These are phyloP conservation scores for Durotheca rogersii DNA, from an alignment of 495 filamentous ascomycete species.

Conservation along the genomic window DNA sequence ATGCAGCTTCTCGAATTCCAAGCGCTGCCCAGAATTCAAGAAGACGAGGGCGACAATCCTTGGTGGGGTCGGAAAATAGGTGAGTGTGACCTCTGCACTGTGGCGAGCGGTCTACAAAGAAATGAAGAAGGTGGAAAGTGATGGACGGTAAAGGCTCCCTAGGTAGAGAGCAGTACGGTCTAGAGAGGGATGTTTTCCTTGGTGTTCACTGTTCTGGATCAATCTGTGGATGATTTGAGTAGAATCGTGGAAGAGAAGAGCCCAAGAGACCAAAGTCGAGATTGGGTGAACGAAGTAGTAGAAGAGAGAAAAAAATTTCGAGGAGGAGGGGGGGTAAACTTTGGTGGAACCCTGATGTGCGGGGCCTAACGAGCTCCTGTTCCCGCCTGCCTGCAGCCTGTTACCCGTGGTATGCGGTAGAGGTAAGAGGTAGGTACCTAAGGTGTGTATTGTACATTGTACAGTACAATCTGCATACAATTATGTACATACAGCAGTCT, in stretches of 20 bases:
- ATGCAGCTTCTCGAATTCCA: constrained; percentile 66
- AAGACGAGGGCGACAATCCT: constrained; percentile 38
- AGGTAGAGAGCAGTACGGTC: constrained; percentile 49
- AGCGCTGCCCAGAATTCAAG: constrained; percentile 63
- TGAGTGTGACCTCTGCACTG: constrained; percentile 42
- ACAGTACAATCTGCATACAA: too few species aligned
- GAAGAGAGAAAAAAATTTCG: constrained; percentile 38
- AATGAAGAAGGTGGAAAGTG: constrained; percentile 41
- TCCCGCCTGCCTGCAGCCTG: too few species aligned
- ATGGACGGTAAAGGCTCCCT: constrained; percentile 45
- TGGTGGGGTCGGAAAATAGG: constrained; percentile 49
- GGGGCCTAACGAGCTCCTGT: too few species aligned
- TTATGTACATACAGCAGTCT: too few species aligned
- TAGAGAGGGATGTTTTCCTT: constrained; percentile 28
- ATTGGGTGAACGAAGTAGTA: constrained; percentile 11
- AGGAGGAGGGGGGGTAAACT: constrained; percentile 38
- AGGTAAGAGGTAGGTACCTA: background rate
- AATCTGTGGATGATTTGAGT: constrained; percentile 33
- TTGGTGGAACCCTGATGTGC: constrained; percentile 34
- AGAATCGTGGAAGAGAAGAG: constrained; percentile 36
- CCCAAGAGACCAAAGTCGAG: constrained; percentile 25
- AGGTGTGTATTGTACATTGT: too few species aligned
- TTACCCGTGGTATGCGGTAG: too few species aligned
- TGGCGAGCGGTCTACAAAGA: constrained; percentile 43
- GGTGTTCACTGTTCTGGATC: constrained; percentile 32